Evolutionary conservation across 2,329 filamentous ascomycete species (phyloP).

Genomic region (Cercospora sesami): DNA sequence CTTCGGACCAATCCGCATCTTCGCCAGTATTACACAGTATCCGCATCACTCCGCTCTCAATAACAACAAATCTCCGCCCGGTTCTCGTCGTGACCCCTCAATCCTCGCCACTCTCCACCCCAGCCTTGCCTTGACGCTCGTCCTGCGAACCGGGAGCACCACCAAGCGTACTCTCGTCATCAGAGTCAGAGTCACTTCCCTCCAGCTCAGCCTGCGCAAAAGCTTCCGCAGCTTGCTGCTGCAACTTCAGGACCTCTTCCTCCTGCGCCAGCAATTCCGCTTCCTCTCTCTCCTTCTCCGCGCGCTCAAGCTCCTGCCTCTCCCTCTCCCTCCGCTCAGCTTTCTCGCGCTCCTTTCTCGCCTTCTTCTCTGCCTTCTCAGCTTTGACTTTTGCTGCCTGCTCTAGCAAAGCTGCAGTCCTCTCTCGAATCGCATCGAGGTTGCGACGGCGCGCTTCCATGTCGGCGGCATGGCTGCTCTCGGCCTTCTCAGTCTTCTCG

Average conservation of each 20-base stretch:
- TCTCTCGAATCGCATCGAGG: neutral
- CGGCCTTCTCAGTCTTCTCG: neutral
- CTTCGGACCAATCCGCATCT: neutral
- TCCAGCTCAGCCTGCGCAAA: conserved; percentile 28
- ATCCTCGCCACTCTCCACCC: conserved; percentile 24
- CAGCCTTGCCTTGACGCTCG: conserved; percentile 15
- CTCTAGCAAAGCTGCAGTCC: neutral
- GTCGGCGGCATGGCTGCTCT: neutral
- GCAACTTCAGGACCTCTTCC: conserved; percentile 17
- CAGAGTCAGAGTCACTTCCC: conserved; percentile 14
- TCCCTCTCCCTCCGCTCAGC: neutral
- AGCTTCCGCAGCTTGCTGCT: conserved; percentile 17
- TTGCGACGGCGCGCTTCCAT: conserved; percentile 1
- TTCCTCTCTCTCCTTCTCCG: conserved; percentile 11
- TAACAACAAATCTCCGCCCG: neutral
- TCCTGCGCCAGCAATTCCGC: conserved; percentile 1
- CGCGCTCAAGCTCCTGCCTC: neutral
- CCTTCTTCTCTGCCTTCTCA: conserved; percentile 4
- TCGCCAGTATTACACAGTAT: neutral
- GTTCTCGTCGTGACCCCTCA: neutral
- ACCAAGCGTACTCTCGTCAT: conserved; percentile 27
- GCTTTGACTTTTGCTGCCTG: neutral
- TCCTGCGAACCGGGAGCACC: conserved; percentile 24
- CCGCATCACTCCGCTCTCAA: neutral
- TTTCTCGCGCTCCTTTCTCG: neutral